These are phyloP conservation scores for Yamadazyma laniorum DNA, from an alignment of 805 yeast species.

Conservation along the genomic window DNA sequence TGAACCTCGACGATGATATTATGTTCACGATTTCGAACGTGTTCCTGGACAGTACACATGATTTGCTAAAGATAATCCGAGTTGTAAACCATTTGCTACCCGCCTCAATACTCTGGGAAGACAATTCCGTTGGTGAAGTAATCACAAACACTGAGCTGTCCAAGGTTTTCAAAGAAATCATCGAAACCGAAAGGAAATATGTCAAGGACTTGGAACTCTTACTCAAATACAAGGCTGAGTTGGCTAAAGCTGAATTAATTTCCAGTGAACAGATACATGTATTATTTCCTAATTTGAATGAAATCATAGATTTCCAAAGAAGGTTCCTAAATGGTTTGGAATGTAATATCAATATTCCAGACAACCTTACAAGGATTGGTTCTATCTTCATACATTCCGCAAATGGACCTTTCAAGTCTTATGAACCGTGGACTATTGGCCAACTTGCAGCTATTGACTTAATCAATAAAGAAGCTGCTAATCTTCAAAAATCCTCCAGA, in stretches of 20 bases:
- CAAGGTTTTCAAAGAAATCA: constrained; percentile 78
- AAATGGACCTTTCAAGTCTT: constrained; percentile 72
- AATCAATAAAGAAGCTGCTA: constrained; percentile 60
- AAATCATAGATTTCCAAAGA: constrained; percentile 88
- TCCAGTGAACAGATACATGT: constrained; percentile 77
- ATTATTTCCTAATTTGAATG: constrained; percentile 80
- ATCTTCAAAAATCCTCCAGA: constrained; percentile 51
- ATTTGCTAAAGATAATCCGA: constrained; percentile 67
- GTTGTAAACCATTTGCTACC: constrained; percentile 62
- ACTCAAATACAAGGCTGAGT: constrained; percentile 62
- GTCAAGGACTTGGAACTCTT: constrained; percentile 86
- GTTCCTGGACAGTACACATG: constrained; percentile 77
- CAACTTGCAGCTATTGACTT: constrained; percentile 85
- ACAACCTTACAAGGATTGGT: constrained; percentile 80
- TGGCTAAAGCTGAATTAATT: constrained; percentile 62
- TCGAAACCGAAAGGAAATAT: constrained; percentile 88
- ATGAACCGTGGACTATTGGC: constrained; percentile 93
- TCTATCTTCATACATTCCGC: constrained; percentile 84
- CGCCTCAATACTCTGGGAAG: constrained; percentile 16
- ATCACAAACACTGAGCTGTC: constrained; percentile 56
- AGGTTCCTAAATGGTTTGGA: constrained; percentile 85
- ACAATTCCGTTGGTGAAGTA: constrained; percentile 25
- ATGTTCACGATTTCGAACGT: constrained; percentile 89
- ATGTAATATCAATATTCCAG: constrained; percentile 75
- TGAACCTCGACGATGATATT: constrained; percentile 74